These are phyloP conservation scores for Globisporangium perplexum DNA, from an alignment of 352 stramenopile species.

Conservation along the genomic window DNA sequence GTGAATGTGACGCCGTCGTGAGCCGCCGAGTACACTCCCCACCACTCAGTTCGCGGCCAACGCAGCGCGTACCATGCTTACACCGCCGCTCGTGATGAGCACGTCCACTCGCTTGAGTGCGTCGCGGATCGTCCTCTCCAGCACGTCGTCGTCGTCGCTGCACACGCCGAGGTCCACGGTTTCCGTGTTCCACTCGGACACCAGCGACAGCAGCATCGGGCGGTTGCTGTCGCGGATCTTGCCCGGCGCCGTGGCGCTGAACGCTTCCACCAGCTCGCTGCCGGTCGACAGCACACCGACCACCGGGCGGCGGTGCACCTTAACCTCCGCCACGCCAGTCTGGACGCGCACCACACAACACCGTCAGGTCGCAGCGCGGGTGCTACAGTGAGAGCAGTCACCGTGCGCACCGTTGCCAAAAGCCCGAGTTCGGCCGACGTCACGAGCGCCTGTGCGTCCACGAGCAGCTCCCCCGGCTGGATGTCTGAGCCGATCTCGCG, in stretches of 20 bases:
- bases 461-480: conserved; percentile 56
- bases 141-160: conserved; percentile 48
- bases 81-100: conserved; percentile 93
- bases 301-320: conserved; percentile 58
- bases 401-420: conserved; percentile 73
- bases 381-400: neutral
- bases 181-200: conserved; percentile 38
- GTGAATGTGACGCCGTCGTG: neutral
- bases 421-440: conserved; percentile 89
- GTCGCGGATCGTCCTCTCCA: conserved; percentile 41
- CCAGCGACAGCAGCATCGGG: conserved; percentile 85
- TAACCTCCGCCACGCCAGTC: conserved; percentile 67
- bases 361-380: neutral
- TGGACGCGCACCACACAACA: conserved; percentile 9
- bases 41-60: neutral
- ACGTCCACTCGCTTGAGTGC: conserved; percentile 78
- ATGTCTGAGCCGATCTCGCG: conserved; percentile 92
- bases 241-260: conserved; percentile 29
- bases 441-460: conserved; percentile 69
- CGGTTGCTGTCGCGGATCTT: conserved; percentile 96
- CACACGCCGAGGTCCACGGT: conserved; percentile 71
- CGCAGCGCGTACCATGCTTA: conserved; percentile 77
- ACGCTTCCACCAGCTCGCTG: conserved; percentile 88
- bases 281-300: conserved; percentile 95
- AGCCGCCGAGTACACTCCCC: neutral